Evolutionary conservation across 768 basidiomycete genomes (phyloP), one percentile per base, ranked within the genome.

Genomic region (Mycena filopes): DNA sequence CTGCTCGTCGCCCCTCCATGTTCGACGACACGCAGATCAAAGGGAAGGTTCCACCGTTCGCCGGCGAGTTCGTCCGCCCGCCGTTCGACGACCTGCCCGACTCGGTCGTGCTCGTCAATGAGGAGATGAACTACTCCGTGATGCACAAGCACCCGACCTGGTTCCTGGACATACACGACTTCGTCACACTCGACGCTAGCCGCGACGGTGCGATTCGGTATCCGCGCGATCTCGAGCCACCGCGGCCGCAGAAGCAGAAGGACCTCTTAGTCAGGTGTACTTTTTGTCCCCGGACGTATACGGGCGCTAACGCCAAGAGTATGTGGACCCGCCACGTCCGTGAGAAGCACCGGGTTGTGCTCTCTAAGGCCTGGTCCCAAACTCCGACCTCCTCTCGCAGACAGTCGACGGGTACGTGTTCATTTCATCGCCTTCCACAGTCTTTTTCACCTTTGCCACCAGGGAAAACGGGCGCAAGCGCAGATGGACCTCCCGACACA

Each of bases 281-380:
- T 2, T 87, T 87, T 67, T 87, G 86, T 70, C 78, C 86, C 56
- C 79, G 86, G 64, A 83, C 80, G 11, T 87, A 87, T 63, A 83
- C 85, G 12, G 86, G 86, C 7, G 84, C 86, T 29, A 87, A 87
- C 73, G 86, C 86, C 23, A 87, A 87, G 73, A 86, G 85, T 67
- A 87, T 87, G 86, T 87, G 86, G 86, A 75, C 86, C 49, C 78
- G 86, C 45, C 86, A 87, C 67, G 86, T 87, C 18, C 85, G 82
- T 50, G 86, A 87, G 77, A 87, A 87, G 67, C 86, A 87, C 73
- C 84, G 86, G 72, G 84, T 87, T 68, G 84, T 86, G 41, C 86
- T 87, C 84, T 78, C 85, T 41, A 87, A 87, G 20, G 68, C 68
- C n/a, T 69, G 68, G 68, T 62, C 64, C 48, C 64, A 69, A 25